phyloP scores from a whole-genome alignment of 192 early-diverging fungal species.

The Linnemannia exigua region DNA sequence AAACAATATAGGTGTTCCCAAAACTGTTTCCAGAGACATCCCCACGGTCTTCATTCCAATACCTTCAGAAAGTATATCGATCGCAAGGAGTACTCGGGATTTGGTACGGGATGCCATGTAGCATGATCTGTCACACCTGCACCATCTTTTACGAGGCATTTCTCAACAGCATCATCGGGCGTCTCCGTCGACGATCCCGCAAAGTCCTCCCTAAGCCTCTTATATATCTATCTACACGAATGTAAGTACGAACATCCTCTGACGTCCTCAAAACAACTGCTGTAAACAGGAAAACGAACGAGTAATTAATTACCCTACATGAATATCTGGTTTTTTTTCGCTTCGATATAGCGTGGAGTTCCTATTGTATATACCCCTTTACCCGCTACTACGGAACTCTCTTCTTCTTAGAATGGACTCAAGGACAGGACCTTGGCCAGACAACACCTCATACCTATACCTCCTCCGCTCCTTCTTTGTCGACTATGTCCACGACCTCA shows the following conservation, averaged over 20 bases:
- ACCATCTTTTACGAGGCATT: constrained; percentile 58
- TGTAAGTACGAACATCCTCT: constrained; percentile 4
- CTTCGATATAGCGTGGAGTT: constrained; percentile 31
- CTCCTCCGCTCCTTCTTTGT: constrained; percentile 38
- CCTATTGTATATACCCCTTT: constrained; percentile 54
- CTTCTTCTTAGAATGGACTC: constrained; percentile 47
- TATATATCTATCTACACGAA: constrained; percentile 41
- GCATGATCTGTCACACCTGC: constrained; percentile 57
- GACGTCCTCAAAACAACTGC: neutral
- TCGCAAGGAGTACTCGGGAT: constrained; percentile 55
- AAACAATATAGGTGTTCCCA: constrained; percentile 35
- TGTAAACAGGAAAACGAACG: neutral
- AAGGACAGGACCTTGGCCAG: constrained; percentile 42
- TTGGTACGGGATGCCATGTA: constrained; percentile 56
- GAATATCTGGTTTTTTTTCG: neutral
- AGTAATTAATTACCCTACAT: neutral
- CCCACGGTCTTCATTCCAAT: constrained; percentile 49
- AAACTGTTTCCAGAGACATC: constrained; percentile 49
- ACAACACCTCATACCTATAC: constrained; percentile 27
- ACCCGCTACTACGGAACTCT: constrained; percentile 50
- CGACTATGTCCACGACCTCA: constrained; percentile 50
- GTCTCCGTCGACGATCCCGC: constrained; percentile 37
- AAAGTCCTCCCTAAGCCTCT: constrained; percentile 40
- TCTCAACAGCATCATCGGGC: constrained; percentile 52
- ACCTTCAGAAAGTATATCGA: constrained; percentile 41